These are phyloP conservation scores for Schizopora paradoxa DNA, from an alignment of 1,284 basidiomycete species.

Conservation along the genomic window DNA sequence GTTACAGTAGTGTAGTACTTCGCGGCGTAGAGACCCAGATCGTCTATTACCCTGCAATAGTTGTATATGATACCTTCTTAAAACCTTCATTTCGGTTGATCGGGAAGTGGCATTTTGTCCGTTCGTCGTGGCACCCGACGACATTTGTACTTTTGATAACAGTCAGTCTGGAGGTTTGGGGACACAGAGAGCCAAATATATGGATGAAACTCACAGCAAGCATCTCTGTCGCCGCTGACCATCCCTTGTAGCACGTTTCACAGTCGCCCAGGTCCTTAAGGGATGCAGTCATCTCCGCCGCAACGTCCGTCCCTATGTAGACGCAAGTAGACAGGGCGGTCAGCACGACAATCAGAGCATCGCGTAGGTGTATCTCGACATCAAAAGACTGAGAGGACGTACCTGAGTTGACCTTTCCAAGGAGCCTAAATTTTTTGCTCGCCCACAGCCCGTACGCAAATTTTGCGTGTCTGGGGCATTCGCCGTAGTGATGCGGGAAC, in stretches of 20 bases:
- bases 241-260: slow-evolving; percentile 48
- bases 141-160: slow-evolving; percentile 52
- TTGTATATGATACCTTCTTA: background rate
- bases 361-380: too few species aligned
- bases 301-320: slow-evolving; percentile 51
- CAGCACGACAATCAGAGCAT: too few species aligned
- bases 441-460: slow-evolving; percentile 45
- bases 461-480: slow-evolving; percentile 44
- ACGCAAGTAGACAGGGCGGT: too few species aligned
- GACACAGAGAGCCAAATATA: background rate
- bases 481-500: slow-evolving; percentile 65
- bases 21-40: background rate
- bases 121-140: slow-evolving; percentile 37
- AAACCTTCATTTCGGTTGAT: background rate
- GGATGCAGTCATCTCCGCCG: slow-evolving; percentile 51
- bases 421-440: slow-evolving; percentile 34
- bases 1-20: slow-evolving; percentile 15
- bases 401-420: slow-evolving; percentile 48
- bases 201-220: slow-evolving; percentile 39
- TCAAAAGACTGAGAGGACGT: too few species aligned
- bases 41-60: background rate
- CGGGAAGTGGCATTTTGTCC: slow-evolving; percentile 24
- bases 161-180: slow-evolving; percentile 2
- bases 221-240: slow-evolving; percentile 58
- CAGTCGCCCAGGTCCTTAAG: slow-evolving; percentile 40